Conservation (phyloP, 495 filamentous ascomycete genomes). For the Penicillium simplicissimum region DNA sequence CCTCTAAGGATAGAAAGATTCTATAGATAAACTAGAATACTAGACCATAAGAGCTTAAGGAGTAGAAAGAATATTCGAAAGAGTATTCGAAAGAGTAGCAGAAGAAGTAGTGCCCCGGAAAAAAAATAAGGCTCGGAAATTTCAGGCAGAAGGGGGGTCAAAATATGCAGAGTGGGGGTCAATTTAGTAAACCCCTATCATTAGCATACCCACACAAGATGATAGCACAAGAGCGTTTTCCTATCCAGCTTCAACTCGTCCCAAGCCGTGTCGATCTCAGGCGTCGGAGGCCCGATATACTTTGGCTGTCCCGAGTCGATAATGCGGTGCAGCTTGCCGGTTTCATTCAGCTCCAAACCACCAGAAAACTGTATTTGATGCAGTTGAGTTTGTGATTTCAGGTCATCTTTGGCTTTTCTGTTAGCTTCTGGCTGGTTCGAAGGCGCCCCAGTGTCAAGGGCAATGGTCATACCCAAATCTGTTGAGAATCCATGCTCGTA, state of each 20-base stretch:
- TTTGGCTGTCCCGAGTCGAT: neutral
- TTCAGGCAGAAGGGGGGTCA: no score
- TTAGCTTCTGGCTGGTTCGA: neutral
- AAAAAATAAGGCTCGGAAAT: no score
- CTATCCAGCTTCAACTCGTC: neutral
- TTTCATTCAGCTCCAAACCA: neutral
- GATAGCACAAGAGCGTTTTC: neutral
- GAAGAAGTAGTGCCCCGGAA: no score
- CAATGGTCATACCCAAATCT: neutral
- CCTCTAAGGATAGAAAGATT: no score
- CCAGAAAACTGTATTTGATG: neutral
- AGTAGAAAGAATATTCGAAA: no score
- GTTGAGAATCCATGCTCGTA: constrained; percentile 4
- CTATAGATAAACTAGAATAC: no score
- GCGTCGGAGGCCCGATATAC: constrained; percentile 2
- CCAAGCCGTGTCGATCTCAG: constrained; percentile 2
- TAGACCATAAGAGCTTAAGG: no score
- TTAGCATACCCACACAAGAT: neutral
- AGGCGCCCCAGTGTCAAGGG: neutral
- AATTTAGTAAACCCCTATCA: no score
- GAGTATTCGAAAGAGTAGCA: no score
- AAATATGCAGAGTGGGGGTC: no score
- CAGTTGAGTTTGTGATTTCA: constrained; percentile 4
- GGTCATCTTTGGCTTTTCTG: neutral
- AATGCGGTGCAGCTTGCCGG: constrained; percentile 1